A percentile compares a stretch with the other conserved stretches of the same genome.
Evolutionary conservation across 352 stramenopile genomes (phyloP).

Genomic region (Phytophthora palmivora): DNA sequence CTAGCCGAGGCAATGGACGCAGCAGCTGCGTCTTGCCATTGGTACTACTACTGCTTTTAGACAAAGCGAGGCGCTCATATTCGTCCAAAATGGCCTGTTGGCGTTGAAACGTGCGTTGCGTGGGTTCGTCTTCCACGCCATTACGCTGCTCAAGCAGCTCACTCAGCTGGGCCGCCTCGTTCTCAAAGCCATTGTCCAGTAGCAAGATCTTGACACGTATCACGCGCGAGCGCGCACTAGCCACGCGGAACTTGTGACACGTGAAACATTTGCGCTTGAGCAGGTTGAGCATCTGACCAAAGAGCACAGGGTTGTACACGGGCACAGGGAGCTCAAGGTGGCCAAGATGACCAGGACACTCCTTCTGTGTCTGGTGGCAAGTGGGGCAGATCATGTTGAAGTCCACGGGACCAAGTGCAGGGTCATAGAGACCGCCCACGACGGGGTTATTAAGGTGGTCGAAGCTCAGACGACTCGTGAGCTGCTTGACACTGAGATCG

Average conservation of each 20-base stretch:
- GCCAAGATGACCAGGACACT: slow-evolving; percentile 98
- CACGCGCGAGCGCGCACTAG: slow-evolving; percentile 77
- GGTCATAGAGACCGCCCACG: slow-evolving; percentile 97
- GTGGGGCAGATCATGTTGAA: slow-evolving; percentile 94
- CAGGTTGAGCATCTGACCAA: slow-evolving; percentile 94
- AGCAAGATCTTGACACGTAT: slow-evolving; percentile 93
- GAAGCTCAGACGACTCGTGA: slow-evolving; percentile 96
- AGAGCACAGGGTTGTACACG: slow-evolving; percentile 98
- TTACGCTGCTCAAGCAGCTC: slow-evolving; percentile 90
- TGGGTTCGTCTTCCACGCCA: slow-evolving; percentile 83
- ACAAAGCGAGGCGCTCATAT: slow-evolving; percentile 88
- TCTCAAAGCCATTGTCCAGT: slow-evolving; percentile 88
- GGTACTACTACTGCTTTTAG: slow-evolving; percentile 38
- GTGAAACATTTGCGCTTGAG: slow-evolving; percentile 98
- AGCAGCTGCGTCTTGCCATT: slow-evolving; percentile 41
- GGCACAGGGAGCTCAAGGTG: slow-evolving; percentile 99
- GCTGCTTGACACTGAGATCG: slow-evolving; percentile 96
- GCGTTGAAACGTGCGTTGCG: slow-evolving; percentile 74
- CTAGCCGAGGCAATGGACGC: slow-evolving; percentile 58
- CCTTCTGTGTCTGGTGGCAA: slow-evolving; percentile 94
- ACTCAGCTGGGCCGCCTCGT: slow-evolving; percentile 77
- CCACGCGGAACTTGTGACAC: slow-evolving; percentile 97
- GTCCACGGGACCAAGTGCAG: slow-evolving; percentile 93
- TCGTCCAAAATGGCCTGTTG: slow-evolving; percentile 90
- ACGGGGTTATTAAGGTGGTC: slow-evolving; percentile 96